These are phyloP conservation scores for Pichia cephalocereana DNA, from an alignment of 805 yeast species.

Conservation along the genomic window DNA sequence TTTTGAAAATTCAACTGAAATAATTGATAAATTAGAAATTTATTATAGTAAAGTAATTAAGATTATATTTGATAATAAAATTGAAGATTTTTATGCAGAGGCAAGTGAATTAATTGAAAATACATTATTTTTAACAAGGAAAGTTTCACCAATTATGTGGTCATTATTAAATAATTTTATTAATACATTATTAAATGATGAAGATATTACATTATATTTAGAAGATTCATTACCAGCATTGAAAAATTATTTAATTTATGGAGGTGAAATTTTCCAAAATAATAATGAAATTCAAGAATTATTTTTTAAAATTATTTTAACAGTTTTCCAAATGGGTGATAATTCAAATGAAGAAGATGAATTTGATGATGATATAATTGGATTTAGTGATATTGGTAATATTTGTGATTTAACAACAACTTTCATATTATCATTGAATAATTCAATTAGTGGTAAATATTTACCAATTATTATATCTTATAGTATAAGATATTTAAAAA, in stretches of 20 bases:
- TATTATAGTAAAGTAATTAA: slow-evolving; percentile 67
- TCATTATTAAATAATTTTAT: slow-evolving; percentile 46
- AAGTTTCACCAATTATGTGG: slow-evolving; percentile 70
- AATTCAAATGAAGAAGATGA: slow-evolving; percentile 10
- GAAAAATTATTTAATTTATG: slow-evolving; percentile 61
- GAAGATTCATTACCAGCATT: slow-evolving; percentile 72
- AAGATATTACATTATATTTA: slow-evolving; percentile 53
- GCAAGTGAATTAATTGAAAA: slow-evolving; percentile 73
- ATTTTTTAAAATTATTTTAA: slow-evolving; percentile 40
- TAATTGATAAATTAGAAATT: slow-evolving; percentile 61
- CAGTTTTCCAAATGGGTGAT: slow-evolving; percentile 17
- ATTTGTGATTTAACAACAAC: slow-evolving; percentile 60
- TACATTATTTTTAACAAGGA: slow-evolving; percentile 54
- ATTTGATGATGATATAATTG: slow-evolving; percentile 19
- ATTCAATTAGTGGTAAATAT: slow-evolving; percentile 32
- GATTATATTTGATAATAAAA: slow-evolving; percentile 50
- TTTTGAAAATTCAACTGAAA: slow-evolving; percentile 71
- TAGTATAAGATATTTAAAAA: slow-evolving; percentile 31
- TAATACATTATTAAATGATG: slow-evolving; percentile 27
- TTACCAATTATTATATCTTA: slow-evolving; percentile 37
- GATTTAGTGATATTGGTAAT: slow-evolving; percentile 30
- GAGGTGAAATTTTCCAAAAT: slow-evolving; percentile 37
- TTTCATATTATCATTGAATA: slow-evolving; percentile 48
- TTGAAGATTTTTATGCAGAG: slow-evolving; percentile 80
- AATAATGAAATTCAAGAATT: slow-evolving; percentile 40